Evolutionary conservation across 768 basidiomycete genomes (phyloP).

Genomic region (Boletus bicolor): DNA sequence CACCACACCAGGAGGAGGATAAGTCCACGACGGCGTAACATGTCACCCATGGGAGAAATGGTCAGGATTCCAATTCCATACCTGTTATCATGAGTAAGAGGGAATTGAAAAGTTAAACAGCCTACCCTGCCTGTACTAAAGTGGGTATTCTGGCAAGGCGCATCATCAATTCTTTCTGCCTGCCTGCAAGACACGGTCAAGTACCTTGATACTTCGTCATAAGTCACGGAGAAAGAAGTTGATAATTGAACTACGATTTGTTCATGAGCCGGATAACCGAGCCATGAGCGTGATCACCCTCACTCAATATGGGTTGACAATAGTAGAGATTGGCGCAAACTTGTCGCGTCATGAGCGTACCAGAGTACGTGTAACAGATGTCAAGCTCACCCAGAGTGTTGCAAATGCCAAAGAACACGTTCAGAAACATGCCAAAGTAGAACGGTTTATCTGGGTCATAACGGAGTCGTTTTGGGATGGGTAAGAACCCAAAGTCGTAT

Average conservation of each 20-base stretch:
- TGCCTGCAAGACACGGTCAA: background rate
- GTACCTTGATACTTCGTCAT: slow-evolving; percentile 32
- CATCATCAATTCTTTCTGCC: background rate
- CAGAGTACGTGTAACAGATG: background rate
- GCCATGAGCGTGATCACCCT: slow-evolving; percentile 18
- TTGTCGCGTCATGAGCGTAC: background rate
- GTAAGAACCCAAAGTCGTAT: slow-evolving; percentile 55
- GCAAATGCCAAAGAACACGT: slow-evolving; percentile 58
- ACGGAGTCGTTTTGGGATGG: slow-evolving; percentile 53
- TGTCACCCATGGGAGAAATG: slow-evolving; percentile 77
- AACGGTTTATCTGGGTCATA: slow-evolving; percentile 49
- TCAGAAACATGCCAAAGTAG: slow-evolving; percentile 47
- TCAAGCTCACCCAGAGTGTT: slow-evolving; percentile 39
- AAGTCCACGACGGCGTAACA: slow-evolving; percentile 69
- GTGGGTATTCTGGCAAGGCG: slow-evolving; percentile 50
- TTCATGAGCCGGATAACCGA: background rate
- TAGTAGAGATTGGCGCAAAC: slow-evolving; percentile 73
- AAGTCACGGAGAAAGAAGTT: slow-evolving; percentile 34
- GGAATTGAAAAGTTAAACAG: background rate
- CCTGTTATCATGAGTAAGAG: slow-evolving; percentile 29
- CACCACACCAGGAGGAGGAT: slow-evolving; percentile 56
- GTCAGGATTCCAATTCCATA: slow-evolving; percentile 70
- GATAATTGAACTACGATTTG: slow-evolving; percentile 29
- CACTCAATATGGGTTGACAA: slow-evolving; percentile 74
- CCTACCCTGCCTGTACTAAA: slow-evolving; percentile 61